Evolutionary conservation across 768 basidiomycete species (phyloP).

Genomic region (Amanita rimosa): DNA sequence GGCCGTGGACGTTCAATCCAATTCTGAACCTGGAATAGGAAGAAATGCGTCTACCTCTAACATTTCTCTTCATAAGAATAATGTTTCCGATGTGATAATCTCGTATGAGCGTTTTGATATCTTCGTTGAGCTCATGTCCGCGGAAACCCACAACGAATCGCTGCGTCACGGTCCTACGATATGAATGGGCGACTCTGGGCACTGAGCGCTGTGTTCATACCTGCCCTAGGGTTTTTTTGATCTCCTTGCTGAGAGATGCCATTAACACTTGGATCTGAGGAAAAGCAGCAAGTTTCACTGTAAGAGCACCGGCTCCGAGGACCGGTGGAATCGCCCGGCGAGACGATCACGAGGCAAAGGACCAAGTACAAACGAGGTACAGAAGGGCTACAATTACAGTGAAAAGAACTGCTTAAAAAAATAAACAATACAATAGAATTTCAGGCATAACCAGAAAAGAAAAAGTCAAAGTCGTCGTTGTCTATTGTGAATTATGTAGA

Average conservation of each 20-base stretch:
- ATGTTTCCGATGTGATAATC: slow-evolving; percentile 59
- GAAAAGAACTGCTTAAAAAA: background rate
- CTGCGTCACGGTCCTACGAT: slow-evolving; percentile 23
- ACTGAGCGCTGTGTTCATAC: slow-evolving; percentile 11
- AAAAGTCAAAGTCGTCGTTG: no score
- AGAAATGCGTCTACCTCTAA: slow-evolving; percentile 29
- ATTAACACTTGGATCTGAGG: no score
- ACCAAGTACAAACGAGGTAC: no score
- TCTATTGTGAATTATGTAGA: background rate
- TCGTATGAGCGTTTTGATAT: slow-evolving; percentile 43
- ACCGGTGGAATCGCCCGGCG: no score
- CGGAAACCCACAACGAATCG: slow-evolving; percentile 69
- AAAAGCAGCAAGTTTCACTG: no score
- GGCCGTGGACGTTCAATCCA: no score
- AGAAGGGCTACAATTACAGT: slow-evolving; percentile 3
- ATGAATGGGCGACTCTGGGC: background rate
- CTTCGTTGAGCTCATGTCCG: slow-evolving; percentile 37
- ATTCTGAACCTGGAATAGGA: no score
- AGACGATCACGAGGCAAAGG: background rate
- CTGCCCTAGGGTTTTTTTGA: slow-evolving; percentile 25
- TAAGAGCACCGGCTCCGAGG: no score
- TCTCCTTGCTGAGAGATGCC: background rate
- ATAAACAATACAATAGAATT: background rate
- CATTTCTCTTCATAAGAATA: slow-evolving; percentile 61
- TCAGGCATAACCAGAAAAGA: background rate